Base-by-base conservation (phyloP, 345 rosid genomes). In the Mangifera indica region DNA sequence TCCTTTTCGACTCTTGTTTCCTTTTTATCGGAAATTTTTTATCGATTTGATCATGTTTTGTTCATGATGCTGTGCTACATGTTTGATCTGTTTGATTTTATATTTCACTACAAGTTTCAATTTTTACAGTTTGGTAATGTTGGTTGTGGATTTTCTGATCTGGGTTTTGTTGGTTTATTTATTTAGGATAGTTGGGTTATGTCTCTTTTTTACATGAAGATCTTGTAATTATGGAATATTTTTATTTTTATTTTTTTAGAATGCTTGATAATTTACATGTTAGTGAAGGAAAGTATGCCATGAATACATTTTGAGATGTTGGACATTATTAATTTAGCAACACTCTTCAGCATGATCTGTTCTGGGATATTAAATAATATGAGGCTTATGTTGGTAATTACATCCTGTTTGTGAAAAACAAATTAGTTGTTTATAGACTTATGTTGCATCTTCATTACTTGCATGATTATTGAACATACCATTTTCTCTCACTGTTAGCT, bases 1-100 rank as follows among this genome's bases (percentile, higher is more conserved):
- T 67, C 65, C 29, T 54, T 72, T 45, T 3, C 29, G 69, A 70
- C 70, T 78, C 75, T 68, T 32, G 26, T 58, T 32, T 17, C 34
- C 10, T 32, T 4, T 34, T 73, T 55, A 42, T 25, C 24, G 44
- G 25, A 8, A 10, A 3, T 12, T 21, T 60, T 15, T 40, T 10
- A 45, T 60, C 48, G 49, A 14, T 53, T 18, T 0, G 3, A 7
- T 25, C 8, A 15, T 62, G 59, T 26, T 57, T 11, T 54, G 9
- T 3, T 67, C 24, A 20, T 54, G 44, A 7, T 40, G 22, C 6
- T 44, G 5, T 65, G 56, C 22, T 52, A 24, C 60, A 26, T 63
- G 32, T 24, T 9, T 63, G 32, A 62, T 52, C 40, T 44, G 18
- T 48, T 6, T 26, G 48, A 44, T 40, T 40, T 15, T 32, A 34